Base-by-base conservation (phyloP, 257 asterid genomes). In the Thymus quinquecostatus region DNA sequence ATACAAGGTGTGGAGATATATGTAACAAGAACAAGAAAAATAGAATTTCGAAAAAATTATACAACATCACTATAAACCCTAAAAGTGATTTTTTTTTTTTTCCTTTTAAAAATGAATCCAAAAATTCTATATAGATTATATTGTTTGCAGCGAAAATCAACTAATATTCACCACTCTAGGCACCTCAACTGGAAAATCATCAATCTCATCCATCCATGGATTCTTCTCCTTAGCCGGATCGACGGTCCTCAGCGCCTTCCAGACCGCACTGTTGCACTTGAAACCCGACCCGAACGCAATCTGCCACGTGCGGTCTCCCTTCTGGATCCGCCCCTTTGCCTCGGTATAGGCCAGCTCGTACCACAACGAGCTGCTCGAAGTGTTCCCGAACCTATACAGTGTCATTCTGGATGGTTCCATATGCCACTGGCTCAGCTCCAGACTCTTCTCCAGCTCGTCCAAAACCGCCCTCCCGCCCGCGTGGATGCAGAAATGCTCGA, bases 361-460 rank as follows among this genome's bases (percentile, higher is more conserved):
- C 86, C 86, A 82, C 41, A 82, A 48, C 0, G 84, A 70, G 59
- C 82, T 79, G 34, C 82, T 74, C 1, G 87, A 82, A 0, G 87
- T 82, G 68, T 82, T 82, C 2, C 84, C 87, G 62, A 82, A 82
- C 14, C 86, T 64, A 34, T 75, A 75, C 9, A 81, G 64, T 2
- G 87, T 79, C 84, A 79, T 79, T 14, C 87, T 74, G 0, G 87
- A 82, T 5, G 87, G 82, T 66, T 82, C 87, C 82, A 82, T 71
- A 21, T 79, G 82, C 82, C 79, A 71, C 10, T 57, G 53, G 3
- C 53, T 65, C 4, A 82, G 55, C 13, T 74, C 65, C 2, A 82
- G 84, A 45, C 71, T 82, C 76, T 77, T 77, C 80, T 82, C 80
- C 21, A 82, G 10, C 13, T 77, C 84, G 11, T 82, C 87, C 43